Base-by-base conservation (phyloP, 108 stramenopile genomes). In the Pseudonitzschia delicatissima region DNA sequence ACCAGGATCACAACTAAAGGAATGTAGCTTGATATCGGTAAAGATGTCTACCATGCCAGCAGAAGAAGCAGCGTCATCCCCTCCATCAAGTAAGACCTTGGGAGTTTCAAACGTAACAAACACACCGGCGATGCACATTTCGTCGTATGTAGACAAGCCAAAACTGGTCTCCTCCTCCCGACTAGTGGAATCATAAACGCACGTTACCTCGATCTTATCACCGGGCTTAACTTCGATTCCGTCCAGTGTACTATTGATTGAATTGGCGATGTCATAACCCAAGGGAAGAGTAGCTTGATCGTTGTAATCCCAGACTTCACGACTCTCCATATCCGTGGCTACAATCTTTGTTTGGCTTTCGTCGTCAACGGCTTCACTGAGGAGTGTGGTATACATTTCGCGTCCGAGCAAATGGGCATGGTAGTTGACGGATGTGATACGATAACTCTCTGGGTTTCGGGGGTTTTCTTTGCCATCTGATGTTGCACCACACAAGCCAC, bases 321-420 rank as follows among this genome's bases (percentile, higher is more conserved):
- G 29, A 17, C 53, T 55, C 32, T 55, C 31, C 31, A 55, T 27
- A 15, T 55, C 53, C 17, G 28, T 55, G 13, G 29, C 53, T 11
- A 34, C 17, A 27, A 55, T 33, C 27, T n/a, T 8, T 55, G 53
- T 8, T 53, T 8, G 7, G 15, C 11, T 31, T 53, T 53, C 28
- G 6, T 53, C 52, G 11, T 42, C 40, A 15, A 15, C 40, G 11
- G 11, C 40, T 0, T 53, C 52, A 27, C 52, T 6, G 21, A 55
- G 53, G 29, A 55, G 32, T 11, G 53, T 55, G 13, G 53, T 29
- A 33, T 55, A 55, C 53, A 55, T 55, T 33, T 55, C 53, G n/a
- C 29, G 18, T 27, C 53, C 53, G 5, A 55, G 20, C 53, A 55
- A 55, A 27, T 55, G 53, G 2, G 53, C 53, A 28, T 55, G 53